phyloP scores from a whole-genome alignment of 163 green algal genomes.

The Chlorella variabilis region DNA sequence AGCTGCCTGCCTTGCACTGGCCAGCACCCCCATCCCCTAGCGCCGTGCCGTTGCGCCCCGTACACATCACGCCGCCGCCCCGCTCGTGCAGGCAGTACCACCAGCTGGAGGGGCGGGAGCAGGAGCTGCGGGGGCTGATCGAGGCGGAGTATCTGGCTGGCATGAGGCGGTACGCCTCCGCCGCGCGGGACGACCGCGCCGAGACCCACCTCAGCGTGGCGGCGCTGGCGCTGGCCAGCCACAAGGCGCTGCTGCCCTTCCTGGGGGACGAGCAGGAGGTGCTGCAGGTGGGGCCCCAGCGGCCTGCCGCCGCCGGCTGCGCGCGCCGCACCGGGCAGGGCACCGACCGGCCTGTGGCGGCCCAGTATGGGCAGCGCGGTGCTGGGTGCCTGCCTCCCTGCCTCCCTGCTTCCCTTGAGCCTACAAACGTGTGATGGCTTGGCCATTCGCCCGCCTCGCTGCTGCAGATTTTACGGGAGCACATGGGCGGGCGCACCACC shows the following conservation, averaged over 20 bases:
- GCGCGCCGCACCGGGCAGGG: too few species aligned
- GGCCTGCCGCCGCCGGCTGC: too few species aligned
- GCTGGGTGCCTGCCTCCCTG: too few species aligned
- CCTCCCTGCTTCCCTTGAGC: too few species aligned
- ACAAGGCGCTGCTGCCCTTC: conserved; percentile 44
- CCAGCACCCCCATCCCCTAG: neutral
- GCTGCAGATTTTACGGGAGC: conserved; percentile 43
- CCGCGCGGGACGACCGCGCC: conserved; percentile 1
- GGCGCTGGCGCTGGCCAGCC: conserved; percentile 31
- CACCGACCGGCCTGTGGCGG: too few species aligned
- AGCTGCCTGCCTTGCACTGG: neutral
- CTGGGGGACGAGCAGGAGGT: conserved; percentile 40
- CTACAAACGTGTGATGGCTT: neutral
- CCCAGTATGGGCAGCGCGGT: too few species aligned
- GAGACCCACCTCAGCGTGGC: conserved; percentile 37
- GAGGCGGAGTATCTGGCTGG: conserved; percentile 4
- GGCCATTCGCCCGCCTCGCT: neutral
- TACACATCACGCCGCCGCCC: too few species aligned
- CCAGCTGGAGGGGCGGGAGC: conserved; percentile 33
- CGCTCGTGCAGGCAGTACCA: conserved; percentile 9
- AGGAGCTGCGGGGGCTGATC: conserved; percentile 11
- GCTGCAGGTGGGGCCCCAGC: conserved; percentile 8
- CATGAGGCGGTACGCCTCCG: neutral
- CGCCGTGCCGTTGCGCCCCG: too few species aligned
- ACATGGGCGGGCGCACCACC: conserved; percentile 35